phyloP scores from a whole-genome alignment of 2,329 filamentous ascomycete species.

The Xylaria sp. region DNA sequence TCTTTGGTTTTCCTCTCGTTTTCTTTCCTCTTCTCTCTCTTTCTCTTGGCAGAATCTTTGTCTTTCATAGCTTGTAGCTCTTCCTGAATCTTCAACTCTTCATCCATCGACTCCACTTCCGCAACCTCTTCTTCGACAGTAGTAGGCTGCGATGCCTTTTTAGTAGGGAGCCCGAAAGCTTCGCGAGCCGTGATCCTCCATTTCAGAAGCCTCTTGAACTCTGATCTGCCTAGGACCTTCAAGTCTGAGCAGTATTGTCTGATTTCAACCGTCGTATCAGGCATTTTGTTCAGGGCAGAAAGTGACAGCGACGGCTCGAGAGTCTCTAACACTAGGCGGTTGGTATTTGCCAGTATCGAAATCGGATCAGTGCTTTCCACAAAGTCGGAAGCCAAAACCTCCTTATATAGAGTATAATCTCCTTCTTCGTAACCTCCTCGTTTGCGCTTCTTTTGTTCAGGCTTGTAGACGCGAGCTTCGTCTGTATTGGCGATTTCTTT shows the following conservation, averaged over 20 bases:
- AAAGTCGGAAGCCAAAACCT: slow-evolving; percentile 86
- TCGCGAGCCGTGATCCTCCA: slow-evolving; percentile 92
- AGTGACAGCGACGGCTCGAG: slow-evolving; percentile 83
- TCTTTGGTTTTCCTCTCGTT: slow-evolving; percentile 96
- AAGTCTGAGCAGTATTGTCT: slow-evolving; percentile 79
- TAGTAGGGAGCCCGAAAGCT: slow-evolving; percentile 83
- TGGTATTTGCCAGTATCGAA: slow-evolving; percentile 83
- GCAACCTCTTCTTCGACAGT: slow-evolving; percentile 70
- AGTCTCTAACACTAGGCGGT: slow-evolving; percentile 83
- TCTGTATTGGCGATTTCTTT: slow-evolving; percentile 86
- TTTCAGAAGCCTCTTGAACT: slow-evolving; percentile 86
- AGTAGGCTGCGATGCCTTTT: slow-evolving; percentile 63
- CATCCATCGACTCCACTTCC: slow-evolving; percentile 88
- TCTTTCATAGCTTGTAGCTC: slow-evolving; percentile 85
- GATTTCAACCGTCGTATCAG: slow-evolving; percentile 86
- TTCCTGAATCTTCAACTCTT: slow-evolving; percentile 88
- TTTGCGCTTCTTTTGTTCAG: slow-evolving; percentile 96
- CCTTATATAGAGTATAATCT: slow-evolving; percentile 91
- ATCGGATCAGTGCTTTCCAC: slow-evolving; percentile 94
- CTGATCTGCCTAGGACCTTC: slow-evolving; percentile 89
- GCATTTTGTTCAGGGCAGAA: slow-evolving; percentile 81
- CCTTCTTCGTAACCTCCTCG: slow-evolving; percentile 97
- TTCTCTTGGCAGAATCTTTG: slow-evolving; percentile 75
- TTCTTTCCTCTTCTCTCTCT: slow-evolving; percentile 81
- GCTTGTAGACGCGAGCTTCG: slow-evolving; percentile 97